These are phyloP conservation scores for Coemansia sp. DNA, from an alignment of 192 early-diverging fungal species.

Conservation along the genomic window DNA sequence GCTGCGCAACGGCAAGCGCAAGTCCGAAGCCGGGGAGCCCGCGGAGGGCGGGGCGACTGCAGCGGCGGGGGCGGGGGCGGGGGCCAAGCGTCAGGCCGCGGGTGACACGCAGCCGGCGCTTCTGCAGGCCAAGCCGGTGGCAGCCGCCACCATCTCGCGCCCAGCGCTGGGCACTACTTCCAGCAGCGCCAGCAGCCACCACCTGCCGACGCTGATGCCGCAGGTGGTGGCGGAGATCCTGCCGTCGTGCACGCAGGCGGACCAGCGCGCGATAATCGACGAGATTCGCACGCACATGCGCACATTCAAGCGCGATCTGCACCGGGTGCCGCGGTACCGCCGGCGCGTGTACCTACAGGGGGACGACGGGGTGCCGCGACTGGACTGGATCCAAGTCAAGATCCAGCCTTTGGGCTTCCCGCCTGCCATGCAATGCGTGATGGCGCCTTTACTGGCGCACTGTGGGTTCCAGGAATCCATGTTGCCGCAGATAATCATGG, in stretches of 20 bases:
- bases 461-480: slow-evolving; percentile 39
- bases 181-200: background rate
- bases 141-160: no score
- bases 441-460: slow-evolving; percentile 32
- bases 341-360: slow-evolving; percentile 50
- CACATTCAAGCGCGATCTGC: slow-evolving; percentile 47
- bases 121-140: slow-evolving; percentile 21
- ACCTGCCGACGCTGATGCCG: slow-evolving; percentile 18
- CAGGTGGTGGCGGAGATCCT: background rate
- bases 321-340: slow-evolving; percentile 41
- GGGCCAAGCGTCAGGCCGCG: slow-evolving; percentile 22
- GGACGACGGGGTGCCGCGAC: slow-evolving; percentile 45
- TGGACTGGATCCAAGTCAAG: slow-evolving; percentile 45
- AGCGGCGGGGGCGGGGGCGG: background rate
- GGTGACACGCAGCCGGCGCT: slow-evolving; percentile 5
- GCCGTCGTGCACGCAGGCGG: slow-evolving; percentile 27
- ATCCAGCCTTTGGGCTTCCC: slow-evolving; percentile 40
- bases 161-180: background rate
- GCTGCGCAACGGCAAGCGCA: slow-evolving; percentile 34
- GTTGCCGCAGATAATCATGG: slow-evolving; percentile 49
- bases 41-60: no score
- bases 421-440: slow-evolving; percentile 29
- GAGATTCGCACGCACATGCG: slow-evolving; percentile 41
- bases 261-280: slow-evolving; percentile 27
- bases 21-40: slow-evolving; percentile 6